A percentile compares a stretch with the other conserved stretches of the same genome.
These are phyloP conservation scores for Petrea volubilis DNA, from an alignment of 257 asterid species.

Conservation along the genomic window DNA sequence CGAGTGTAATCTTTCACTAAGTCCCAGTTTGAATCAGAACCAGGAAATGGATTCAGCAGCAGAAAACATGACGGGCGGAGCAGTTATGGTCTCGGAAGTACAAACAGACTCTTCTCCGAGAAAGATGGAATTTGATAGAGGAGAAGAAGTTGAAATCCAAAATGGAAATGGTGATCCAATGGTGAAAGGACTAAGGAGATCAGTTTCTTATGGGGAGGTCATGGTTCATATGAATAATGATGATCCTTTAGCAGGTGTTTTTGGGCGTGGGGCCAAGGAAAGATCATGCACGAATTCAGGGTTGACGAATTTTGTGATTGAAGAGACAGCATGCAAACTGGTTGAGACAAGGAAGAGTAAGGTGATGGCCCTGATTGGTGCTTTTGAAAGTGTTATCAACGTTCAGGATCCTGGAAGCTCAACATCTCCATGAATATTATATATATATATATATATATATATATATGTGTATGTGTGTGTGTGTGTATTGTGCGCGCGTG, in stretches of 20 bases:
- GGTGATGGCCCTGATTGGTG: conserved; percentile 54
- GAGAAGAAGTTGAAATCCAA: background rate
- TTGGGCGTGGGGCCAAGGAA: conserved; percentile 9
- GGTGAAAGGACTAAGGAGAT: conserved; percentile 16
- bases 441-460: no score
- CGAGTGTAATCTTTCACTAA: no score
- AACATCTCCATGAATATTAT: background rate
- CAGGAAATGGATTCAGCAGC: background rate
- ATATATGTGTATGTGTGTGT: background rate
- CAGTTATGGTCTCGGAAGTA: conserved; percentile 10
- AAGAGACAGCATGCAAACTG: conserved; percentile 36
- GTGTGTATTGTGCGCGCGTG: no score
- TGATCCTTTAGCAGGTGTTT: conserved; percentile 9
- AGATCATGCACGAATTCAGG: background rate
- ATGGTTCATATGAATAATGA: background rate
- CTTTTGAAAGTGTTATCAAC: conserved; percentile 49
- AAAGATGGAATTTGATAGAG: conserved; percentile 24
- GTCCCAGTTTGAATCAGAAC: background rate
- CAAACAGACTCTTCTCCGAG: conserved; percentile 11
- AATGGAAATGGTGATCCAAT: conserved; percentile 4
- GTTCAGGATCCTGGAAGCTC: conserved; percentile 30
- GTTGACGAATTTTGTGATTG: conserved; percentile 34
- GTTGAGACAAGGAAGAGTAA: conserved; percentile 29
- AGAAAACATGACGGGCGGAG: background rate
- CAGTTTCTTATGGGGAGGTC: conserved; percentile 10